Percentiles rank a stretch among this genome's conserved stretches.
These are phyloP conservation scores for Leishmania lainsoni DNA, from an alignment of 208 protist species.

Conservation along the genomic window DNA sequence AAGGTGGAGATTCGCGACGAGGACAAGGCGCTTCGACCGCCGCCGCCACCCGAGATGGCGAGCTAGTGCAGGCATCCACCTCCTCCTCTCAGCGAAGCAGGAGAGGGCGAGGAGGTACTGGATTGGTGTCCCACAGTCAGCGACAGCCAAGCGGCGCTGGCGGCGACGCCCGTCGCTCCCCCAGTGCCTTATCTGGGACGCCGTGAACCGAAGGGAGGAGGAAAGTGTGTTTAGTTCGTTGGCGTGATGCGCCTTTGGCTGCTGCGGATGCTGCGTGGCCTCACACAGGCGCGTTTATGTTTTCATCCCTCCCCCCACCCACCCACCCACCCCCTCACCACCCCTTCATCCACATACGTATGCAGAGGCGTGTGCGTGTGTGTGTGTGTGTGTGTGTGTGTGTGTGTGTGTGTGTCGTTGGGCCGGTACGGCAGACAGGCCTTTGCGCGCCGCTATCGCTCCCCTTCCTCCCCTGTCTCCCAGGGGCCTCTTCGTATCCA, in stretches of 20 bases:
- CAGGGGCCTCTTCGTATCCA: too few relatives aligned
- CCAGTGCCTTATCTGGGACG: too few relatives aligned
- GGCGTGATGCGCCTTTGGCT: background rate
- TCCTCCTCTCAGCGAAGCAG: background rate
- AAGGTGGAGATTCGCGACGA: conserved; percentile 82
- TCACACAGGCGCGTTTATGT: background rate
- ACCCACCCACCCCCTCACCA: too few relatives aligned
- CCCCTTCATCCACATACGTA: too few relatives aligned
- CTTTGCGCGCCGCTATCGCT: background rate
- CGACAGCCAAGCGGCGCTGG: background rate
- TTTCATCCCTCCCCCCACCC: background rate
- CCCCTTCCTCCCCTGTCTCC: background rate
- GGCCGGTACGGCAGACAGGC: background rate
- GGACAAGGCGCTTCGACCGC: conserved; percentile 77
- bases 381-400: background rate
- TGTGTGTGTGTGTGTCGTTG: conserved; percentile 4
- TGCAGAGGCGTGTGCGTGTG: too few relatives aligned
- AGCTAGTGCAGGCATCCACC: conserved; percentile 3
- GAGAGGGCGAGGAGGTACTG: background rate
- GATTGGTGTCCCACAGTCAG: background rate
- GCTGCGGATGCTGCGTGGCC: background rate
- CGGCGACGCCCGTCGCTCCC: too few relatives aligned
- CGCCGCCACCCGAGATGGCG: conserved; percentile 69
- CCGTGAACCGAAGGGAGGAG: background rate
- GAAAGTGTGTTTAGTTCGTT: background rate